phyloP scores from a whole-genome alignment of 495 filamentous ascomycete species.

The Aspergillus ellipticus region DNA sequence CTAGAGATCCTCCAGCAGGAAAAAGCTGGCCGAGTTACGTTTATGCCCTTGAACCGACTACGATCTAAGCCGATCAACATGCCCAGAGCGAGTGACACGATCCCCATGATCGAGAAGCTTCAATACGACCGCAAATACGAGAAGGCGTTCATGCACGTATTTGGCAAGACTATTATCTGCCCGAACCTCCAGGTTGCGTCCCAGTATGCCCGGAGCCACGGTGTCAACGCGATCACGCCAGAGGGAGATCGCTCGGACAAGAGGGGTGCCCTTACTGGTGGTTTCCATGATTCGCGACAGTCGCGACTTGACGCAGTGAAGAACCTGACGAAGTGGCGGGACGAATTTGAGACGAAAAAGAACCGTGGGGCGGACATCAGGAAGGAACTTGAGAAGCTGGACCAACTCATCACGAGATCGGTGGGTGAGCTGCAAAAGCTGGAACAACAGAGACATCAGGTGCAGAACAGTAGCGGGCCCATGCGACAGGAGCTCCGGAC shows the following conservation, averaged over 20 bases:
- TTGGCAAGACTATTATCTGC: slow-evolving; percentile 93
- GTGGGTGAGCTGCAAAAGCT: slow-evolving; percentile 77
- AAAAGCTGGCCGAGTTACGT: slow-evolving; percentile 84
- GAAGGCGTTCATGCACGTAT: slow-evolving; percentile 85
- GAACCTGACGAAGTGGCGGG: slow-evolving; percentile 68
- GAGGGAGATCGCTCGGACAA: slow-evolving; percentile 93
- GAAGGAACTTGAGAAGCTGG: slow-evolving; percentile 66
- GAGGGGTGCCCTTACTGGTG: slow-evolving; percentile 89
- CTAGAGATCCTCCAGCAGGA: slow-evolving; percentile 75
- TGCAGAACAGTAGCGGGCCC: slow-evolving; percentile 80
- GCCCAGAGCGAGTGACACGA: slow-evolving; percentile 80
- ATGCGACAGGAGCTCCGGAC: slow-evolving; percentile 66
- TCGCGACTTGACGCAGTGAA: slow-evolving; percentile 83
- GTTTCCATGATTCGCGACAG: slow-evolving; percentile 77
- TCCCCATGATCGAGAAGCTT: slow-evolving; percentile 82
- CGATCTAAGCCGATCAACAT: slow-evolving; percentile 64
- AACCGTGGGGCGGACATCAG: slow-evolving; percentile 56
- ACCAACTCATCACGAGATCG: slow-evolving; percentile 81
- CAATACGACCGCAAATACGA: slow-evolving; percentile 74
- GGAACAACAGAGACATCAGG: slow-evolving; percentile 71
- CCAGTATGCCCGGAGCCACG: slow-evolving; percentile 86
- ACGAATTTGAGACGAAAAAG: slow-evolving; percentile 65
- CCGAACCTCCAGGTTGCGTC: slow-evolving; percentile 79
- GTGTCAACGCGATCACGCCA: slow-evolving; percentile 86
- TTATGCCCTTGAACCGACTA: slow-evolving; percentile 86